Conservation (phyloP, 805 yeast genomes). For the Torulaspora franciscae region DNA sequence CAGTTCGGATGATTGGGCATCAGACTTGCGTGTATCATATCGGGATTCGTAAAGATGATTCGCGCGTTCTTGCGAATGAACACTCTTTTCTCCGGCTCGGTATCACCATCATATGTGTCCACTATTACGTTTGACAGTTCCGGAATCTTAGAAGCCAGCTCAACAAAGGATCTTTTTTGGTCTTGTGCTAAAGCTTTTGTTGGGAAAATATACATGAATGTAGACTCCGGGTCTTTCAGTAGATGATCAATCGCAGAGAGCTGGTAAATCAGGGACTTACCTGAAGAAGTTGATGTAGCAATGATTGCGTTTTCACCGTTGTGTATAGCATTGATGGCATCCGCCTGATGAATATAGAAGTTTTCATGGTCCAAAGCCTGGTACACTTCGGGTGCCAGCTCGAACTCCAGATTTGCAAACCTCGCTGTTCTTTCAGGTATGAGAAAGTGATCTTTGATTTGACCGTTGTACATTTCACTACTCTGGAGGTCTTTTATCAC, state of each 20-base stretch:
- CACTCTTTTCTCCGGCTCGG: constrained; percentile 52
- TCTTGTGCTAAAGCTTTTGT: constrained; percentile 98
- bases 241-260: constrained; percentile 61
- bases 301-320: constrained; percentile 67
- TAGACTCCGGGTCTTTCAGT: constrained; percentile 41
- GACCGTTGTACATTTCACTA: constrained; percentile 53
- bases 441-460: constrained; percentile 51
- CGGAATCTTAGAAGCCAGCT: constrained; percentile 49
- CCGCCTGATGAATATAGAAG: constrained; percentile 78
- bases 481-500: constrained; percentile 47
- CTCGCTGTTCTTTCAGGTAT: constrained; percentile 45
- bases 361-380: constrained; percentile 47
- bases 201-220: constrained; percentile 88
- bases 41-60: constrained; percentile 92
- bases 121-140: constrained; percentile 44
- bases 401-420: constrained; percentile 41
- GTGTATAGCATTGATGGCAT: constrained; percentile 60
- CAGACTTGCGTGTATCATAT: constrained; percentile 80
- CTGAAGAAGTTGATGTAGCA: constrained; percentile 94
- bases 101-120: constrained; percentile 93
- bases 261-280: constrained; percentile 90
- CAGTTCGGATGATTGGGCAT: constrained; percentile 74
- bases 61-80: constrained; percentile 58
- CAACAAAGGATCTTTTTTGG: constrained; percentile 75
- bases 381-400: constrained; percentile 47